Evolutionary conservation across 192 early-diverging fungal genomes (phyloP).

Genomic region (Ambispora gerdemannii): DNA sequence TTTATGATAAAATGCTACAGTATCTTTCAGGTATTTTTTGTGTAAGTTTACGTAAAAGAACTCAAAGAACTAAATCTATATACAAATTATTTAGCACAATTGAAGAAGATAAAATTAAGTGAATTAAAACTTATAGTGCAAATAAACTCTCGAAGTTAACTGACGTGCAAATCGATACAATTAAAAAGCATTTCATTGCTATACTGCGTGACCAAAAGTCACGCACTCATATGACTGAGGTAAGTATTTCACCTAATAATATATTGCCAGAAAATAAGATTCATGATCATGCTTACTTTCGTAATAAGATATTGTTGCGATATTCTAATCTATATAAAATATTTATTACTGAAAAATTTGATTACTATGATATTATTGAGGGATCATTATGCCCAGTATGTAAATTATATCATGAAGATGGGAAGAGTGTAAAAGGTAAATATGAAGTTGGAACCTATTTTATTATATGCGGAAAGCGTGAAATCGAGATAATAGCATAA

Average conservation of each 20-base stretch:
- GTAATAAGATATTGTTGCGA: neutral
- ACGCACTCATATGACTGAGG: conserved; percentile 25
- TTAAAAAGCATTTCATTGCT: conserved; percentile 7
- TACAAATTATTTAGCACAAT: conserved; percentile 24
- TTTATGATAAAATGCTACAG: conserved; percentile 27
- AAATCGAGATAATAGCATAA: conserved; percentile 16
- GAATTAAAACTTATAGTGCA: conserved; percentile 29
- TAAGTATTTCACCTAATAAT: conserved; percentile 21
- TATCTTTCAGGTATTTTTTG: conserved; percentile 20
- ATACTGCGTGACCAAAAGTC: conserved; percentile 25
- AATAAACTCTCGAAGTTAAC: conserved; percentile 30
- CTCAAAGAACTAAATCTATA: conserved; percentile 23
- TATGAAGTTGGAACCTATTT: conserved; percentile 10
- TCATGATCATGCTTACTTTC: neutral
- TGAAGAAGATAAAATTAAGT: conserved; percentile 26
- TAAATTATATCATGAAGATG: conserved; percentile 4
- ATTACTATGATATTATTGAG: conserved; percentile 1
- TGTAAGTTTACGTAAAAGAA: conserved; percentile 22
- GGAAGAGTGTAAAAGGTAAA: conserved; percentile 16
- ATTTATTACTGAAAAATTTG: conserved; percentile 7
- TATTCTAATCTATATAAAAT: neutral
- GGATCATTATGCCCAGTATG: conserved; percentile 17
- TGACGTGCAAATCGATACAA: conserved; percentile 19
- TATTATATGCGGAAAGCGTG: conserved; percentile 18
- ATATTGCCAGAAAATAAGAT: conserved; percentile 19